These are phyloP conservation scores for Boletus rufocinnamomeus DNA, from an alignment of 768 basidiomycete species.

Conservation along the genomic window DNA sequence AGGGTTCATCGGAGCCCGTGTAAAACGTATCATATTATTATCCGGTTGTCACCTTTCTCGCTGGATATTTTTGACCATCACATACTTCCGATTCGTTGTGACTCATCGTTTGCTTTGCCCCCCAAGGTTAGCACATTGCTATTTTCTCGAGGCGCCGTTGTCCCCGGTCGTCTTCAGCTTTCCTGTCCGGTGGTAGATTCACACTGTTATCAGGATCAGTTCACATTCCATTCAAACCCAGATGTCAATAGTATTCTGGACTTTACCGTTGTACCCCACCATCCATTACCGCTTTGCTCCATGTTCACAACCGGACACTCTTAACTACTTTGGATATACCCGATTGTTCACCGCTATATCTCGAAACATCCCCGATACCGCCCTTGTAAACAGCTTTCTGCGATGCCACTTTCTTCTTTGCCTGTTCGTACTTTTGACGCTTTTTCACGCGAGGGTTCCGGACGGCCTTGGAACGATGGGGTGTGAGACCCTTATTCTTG, in stretches of 20 bases:
- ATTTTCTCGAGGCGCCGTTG: conserved; percentile 13
- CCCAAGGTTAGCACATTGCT: conserved; percentile 19
- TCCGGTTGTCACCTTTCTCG: conserved; percentile 14
- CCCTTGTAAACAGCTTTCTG: conserved; percentile 94
- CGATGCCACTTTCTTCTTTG: conserved; percentile 87
- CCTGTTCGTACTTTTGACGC: conserved; percentile 88
- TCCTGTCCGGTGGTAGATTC: conserved; percentile 16
- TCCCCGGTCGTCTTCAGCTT: conserved; percentile 5
- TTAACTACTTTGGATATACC: conserved; percentile 93
- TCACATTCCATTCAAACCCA: conserved; percentile 17
- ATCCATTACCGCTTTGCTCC: conserved; percentile 2
- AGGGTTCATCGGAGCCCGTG: conserved; percentile 17
- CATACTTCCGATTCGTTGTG: conserved; percentile 7
- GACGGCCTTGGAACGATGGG: conserved; percentile 81
- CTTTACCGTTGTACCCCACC: conserved; percentile 14
- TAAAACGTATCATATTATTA: conserved; percentile 32
- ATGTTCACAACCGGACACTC: conserved; percentile 63
- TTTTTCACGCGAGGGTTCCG: conserved; percentile 99
- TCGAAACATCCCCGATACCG: conserved; percentile 68
- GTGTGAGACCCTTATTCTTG: conserved; percentile 93
- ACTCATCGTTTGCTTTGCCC: not conserved
- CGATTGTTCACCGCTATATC: conserved; percentile 88
- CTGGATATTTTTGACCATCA: conserved; percentile 12
- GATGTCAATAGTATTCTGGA: conserved; percentile 14
- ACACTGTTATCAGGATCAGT: conserved; percentile 8